A percentile compares a stretch with the other conserved stretches of the same genome.
Evolutionary conservation across 306 rosid genomes (phyloP).

Genomic region (Cyclanthera cordifolia): DNA sequence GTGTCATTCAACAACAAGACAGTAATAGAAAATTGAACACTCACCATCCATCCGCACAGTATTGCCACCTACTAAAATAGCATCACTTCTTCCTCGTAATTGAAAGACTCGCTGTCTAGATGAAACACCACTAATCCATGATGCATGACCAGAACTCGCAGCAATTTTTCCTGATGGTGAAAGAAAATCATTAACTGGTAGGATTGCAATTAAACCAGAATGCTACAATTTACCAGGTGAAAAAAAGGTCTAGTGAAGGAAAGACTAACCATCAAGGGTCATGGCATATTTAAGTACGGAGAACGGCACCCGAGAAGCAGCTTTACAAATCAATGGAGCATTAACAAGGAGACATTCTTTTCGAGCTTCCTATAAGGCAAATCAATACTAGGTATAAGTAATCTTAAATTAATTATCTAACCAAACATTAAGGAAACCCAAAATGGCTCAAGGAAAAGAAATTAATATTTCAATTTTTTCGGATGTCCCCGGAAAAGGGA

Average conservation of each 20-base stretch:
- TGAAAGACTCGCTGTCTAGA: conserved; percentile 74
- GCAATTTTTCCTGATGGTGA: conserved; percentile 65
- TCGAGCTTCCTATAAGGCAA: conserved; percentile 55
- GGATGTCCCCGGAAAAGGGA: not conserved
- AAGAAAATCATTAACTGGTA: not conserved
- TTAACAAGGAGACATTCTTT: conserved; percentile 67
- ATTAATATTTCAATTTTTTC: not conserved
- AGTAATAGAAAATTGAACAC: conserved; percentile 21
- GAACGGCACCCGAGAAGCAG: conserved; percentile 67
- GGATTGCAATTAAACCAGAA: not conserved
- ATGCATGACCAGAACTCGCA: conserved; percentile 67
- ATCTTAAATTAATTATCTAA: not conserved
- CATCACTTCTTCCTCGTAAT: conserved; percentile 80
- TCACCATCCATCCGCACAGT: conserved; percentile 80
- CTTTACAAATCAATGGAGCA: conserved; percentile 86
- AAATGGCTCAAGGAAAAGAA: conserved; percentile 45
- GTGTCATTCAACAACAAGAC: not conserved
- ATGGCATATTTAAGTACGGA: conserved; percentile 89
- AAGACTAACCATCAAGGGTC: conserved; percentile 86
- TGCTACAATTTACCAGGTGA: not conserved
- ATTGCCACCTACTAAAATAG: conserved; percentile 80
- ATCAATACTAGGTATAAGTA: not conserved
- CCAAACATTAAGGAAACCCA: not conserved
- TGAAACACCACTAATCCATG: conserved; percentile 71
- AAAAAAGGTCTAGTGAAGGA: not conserved